Percentiles rank a stretch among this genome's conserved stretches.
phyloP scores from a whole-genome alignment of 2,329 filamentous ascomycete genomes.

The Diaporthe vexans region DNA sequence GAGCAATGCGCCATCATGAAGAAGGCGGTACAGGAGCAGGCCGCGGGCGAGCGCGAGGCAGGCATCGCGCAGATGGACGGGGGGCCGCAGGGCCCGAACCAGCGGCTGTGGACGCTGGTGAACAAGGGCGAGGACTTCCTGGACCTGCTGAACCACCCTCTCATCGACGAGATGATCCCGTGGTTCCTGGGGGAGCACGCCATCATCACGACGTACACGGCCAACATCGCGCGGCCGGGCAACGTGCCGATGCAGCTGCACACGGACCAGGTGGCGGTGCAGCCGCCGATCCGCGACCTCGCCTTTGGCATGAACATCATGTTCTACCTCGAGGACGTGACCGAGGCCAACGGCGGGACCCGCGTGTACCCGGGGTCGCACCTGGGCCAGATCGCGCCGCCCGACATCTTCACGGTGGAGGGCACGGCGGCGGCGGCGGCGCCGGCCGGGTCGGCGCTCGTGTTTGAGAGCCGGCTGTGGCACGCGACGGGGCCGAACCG shows the following conservation, averaged over 20 bases:
- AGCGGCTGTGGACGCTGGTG: slow-evolving; percentile 43
- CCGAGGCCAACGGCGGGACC: no score
- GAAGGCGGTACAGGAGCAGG: neutral
- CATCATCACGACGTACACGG: slow-evolving; percentile 47
- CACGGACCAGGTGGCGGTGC: no score
- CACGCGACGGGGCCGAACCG: no score
- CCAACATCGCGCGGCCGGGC: slow-evolving; percentile 50
- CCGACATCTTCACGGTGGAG: no score
- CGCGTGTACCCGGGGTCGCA: no score
- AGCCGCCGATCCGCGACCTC: neutral
- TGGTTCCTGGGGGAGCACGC: slow-evolving; percentile 49
- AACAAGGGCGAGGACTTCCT: slow-evolving; percentile 49
- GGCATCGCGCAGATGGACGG: slow-evolving; percentile 40
- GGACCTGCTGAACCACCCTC: slow-evolving; percentile 48
- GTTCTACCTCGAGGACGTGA: no score
- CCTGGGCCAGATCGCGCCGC: no score
- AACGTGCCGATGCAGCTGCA: slow-evolving; percentile 25
- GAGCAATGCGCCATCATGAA: neutral
- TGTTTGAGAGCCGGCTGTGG: no score
- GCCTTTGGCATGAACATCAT: no score
- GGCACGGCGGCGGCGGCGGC: no score
- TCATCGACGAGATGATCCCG: slow-evolving; percentile 48
- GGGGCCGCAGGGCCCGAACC: neutral
- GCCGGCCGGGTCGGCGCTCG: no score
- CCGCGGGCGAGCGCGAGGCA: neutral